Conservation (phyloP, 2,329 filamentous ascomycete species). For the Hypomyces perniciosus region DNA sequence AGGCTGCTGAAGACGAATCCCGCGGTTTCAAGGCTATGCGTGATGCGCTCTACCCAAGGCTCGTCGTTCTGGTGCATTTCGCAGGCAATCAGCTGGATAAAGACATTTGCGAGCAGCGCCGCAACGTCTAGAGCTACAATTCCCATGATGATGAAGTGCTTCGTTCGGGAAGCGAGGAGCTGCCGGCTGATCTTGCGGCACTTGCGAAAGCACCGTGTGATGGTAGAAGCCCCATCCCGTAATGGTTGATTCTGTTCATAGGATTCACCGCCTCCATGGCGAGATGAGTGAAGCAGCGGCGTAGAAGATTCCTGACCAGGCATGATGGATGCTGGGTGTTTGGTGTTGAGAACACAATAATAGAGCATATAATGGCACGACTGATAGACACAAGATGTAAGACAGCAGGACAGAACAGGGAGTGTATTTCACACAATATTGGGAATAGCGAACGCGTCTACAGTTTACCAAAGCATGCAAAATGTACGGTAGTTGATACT, state of each 20-base stretch:
- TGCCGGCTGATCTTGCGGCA: conserved; percentile 12
- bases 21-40: conserved; percentile 40
- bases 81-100: conserved; percentile 44
- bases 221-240: background rate
- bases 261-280: conserved; percentile 2
- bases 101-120: conserved; percentile 41
- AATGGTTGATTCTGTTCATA: background rate
- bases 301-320: background rate
- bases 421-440: too few relatives aligned
- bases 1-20: conserved; percentile 56
- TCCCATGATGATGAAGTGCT: conserved; percentile 40
- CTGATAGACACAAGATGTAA: too few relatives aligned
- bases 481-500: too few relatives aligned
- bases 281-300: conserved; percentile 6
- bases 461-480: too few relatives aligned
- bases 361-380: too few relatives aligned
- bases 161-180: conserved; percentile 32
- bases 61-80: conserved; percentile 35
- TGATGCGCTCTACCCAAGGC: conserved; percentile 35
- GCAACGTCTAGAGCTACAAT: conserved; percentile 41
- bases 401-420: too few relatives aligned
- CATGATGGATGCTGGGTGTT: too few relatives aligned
- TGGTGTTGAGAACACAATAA: too few relatives aligned
- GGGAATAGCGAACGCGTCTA: too few relatives aligned
- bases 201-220: background rate